Base-by-base conservation (phyloP, 768 basidiomycete genomes). In the Termitomyces sp. region DNA sequence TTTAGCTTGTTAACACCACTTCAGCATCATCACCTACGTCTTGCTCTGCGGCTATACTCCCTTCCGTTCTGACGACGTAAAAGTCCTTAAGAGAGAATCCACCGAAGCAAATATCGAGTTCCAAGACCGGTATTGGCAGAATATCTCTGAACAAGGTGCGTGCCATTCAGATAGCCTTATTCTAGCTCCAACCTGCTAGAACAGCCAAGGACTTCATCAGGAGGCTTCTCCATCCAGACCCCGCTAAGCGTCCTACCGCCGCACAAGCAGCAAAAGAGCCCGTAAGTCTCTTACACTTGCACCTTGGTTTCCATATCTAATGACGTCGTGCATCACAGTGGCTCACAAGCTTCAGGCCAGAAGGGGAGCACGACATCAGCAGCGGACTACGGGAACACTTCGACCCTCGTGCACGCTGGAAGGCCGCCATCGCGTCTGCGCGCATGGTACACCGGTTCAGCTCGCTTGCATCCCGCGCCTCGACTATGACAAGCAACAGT, bases 11-110 rank as follows among this genome's bases (percentile, higher is more conserved):
- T 39, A 32, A 37, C 34, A 4, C 13, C 13, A 44, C 20, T 24
- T 20, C 62, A 95, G 94, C 0, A 83, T 98, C 61, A 98, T 99
- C 63, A 90, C 95, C 18, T 98, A 97, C 71, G 92, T 97, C 53
- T 78, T 98, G 14, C 80, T 97, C 1, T 96, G 96, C 65, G 96
- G 96, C 2, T 98, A 98, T 73, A 87, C 90, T 2, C 97, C 97
- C 0, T 98, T 98, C 79, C 83, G 93, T 43, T 87, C 90, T 0
- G 89, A 92, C 26, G 88, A 94, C 65, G 73, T 83, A 51, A 81
- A 82, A 57, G 82, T 85, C 48, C 80, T 98, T 37, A 78, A 90
- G 52, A 80, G 83, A 31, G 94, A 98, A 70, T 96, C 92, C n/a
- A 87, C 85, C 0, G 83, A 81, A 37, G 94, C 88, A 0, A 86